Conservation (phyloP, 192 early-diverging fungal genomes). For the Chytriomyces confervae region DNA sequence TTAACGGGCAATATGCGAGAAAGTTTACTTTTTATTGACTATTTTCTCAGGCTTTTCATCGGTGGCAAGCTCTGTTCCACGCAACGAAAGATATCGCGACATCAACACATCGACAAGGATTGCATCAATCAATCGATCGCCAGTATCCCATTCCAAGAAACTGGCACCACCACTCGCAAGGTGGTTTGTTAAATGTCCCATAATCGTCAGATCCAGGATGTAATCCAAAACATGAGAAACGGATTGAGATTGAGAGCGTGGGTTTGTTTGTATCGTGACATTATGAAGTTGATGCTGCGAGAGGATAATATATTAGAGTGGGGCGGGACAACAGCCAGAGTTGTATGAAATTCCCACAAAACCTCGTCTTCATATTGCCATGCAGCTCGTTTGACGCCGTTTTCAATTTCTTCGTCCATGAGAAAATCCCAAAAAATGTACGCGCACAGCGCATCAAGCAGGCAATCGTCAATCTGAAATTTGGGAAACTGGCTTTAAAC, state of each 20-base stretch:
- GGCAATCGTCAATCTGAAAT: slow-evolving; percentile 9
- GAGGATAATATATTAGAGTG: neutral
- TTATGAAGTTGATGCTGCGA: neutral
- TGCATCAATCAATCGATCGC: slow-evolving; percentile 17
- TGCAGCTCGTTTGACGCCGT: slow-evolving; percentile 6
- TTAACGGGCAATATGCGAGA: too few relatives aligned
- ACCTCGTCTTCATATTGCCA: neutral
- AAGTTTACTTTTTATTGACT: too few relatives aligned
- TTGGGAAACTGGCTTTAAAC: neutral
- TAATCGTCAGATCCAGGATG: slow-evolving; percentile 15
- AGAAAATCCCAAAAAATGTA: slow-evolving; percentile 14
- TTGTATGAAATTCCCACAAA: neutral
- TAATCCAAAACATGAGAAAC: slow-evolving; percentile 17
- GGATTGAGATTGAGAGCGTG: neutral
- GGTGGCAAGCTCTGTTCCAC: slow-evolving; percentile 14
- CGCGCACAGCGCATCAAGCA: slow-evolving; percentile 12
- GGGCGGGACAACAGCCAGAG: neutral
- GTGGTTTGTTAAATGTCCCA: slow-evolving; percentile 11
- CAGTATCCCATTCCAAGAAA: slow-evolving; percentile 32
- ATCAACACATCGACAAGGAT: slow-evolving; percentile 19
- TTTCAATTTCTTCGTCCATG: slow-evolving; percentile 19
- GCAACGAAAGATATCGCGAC: slow-evolving; percentile 9
- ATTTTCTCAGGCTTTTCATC: too few relatives aligned
- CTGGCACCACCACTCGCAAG: neutral
- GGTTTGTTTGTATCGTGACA: neutral